Percentiles rank a stretch among this genome's conserved stretches.
These are phyloP conservation scores for Aspergillus steynii DNA, from an alignment of 495 filamentous ascomycete species.

Conservation along the genomic window DNA sequence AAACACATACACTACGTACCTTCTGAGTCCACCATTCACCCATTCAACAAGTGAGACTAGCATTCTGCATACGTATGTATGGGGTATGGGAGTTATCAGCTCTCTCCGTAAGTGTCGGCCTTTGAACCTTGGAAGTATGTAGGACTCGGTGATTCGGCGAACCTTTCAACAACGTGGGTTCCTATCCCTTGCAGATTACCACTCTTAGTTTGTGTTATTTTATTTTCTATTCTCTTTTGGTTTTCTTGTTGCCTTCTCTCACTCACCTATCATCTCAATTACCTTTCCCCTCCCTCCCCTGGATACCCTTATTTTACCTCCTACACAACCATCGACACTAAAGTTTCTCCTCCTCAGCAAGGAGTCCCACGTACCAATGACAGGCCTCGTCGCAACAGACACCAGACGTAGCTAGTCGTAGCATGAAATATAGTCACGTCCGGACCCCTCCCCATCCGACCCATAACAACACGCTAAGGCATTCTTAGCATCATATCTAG, in stretches of 20 bases:
- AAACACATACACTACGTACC: not conserved
- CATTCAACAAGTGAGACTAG: not conserved
- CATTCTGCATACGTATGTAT: not conserved
- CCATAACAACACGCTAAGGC: constrained; percentile 7
- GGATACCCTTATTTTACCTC: not conserved
- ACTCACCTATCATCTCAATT: not conserved
- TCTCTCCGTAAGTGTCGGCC: not conserved
- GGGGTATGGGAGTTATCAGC: not conserved
- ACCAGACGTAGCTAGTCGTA: constrained; percentile 1
- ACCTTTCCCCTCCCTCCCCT: not conserved
- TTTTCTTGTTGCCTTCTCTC: constrained; percentile 3
- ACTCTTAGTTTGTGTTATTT: not conserved
- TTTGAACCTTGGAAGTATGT: not conserved
- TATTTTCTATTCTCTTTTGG: constrained; percentile 3
- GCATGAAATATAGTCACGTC: not conserved
- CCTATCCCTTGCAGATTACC: constrained; percentile 12
- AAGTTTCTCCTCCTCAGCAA: constrained; percentile 5
- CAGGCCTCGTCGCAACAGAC: not conserved
- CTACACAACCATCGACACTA: constrained; percentile 5
- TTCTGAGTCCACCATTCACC: not conserved
- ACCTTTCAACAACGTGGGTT: constrained; percentile 16
- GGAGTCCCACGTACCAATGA: not conserved
- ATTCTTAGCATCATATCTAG: constrained; percentile 7
- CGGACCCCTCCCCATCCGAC: constrained; percentile 9
- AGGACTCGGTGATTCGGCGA: not conserved